phyloP scores from a whole-genome alignment of 306 rosid species.

The Vigna hirtella region DNA sequence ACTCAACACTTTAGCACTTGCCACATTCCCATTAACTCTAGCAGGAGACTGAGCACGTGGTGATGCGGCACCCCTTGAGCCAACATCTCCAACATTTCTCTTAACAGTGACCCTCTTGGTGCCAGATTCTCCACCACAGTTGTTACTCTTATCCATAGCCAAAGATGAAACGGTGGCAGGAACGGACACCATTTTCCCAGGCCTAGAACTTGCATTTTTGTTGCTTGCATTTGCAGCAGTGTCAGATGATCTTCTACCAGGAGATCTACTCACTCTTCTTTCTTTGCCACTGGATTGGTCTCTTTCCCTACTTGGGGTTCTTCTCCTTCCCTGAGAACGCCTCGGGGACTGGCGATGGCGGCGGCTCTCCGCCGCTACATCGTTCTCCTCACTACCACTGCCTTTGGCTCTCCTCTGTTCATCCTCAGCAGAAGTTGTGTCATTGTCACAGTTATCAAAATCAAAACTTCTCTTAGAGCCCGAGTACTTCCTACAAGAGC shows the following conservation, averaged over 20 bases:
- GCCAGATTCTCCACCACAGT: conserved; percentile 56
- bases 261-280: conserved; percentile 88
- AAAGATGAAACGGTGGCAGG: conserved; percentile 84
- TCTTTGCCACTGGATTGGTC: conserved; percentile 82
- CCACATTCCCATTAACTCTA: conserved; percentile 50
- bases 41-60: conserved; percentile 87
- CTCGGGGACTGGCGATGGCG: conserved; percentile 64
- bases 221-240: conserved; percentile 39
- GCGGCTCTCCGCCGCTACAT: conserved; percentile 43
- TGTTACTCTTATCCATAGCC: conserved; percentile 86
- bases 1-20: conserved; percentile 45
- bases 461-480: conserved; percentile 96
- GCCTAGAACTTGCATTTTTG: conserved; percentile 47
- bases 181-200: conserved; percentile 95
- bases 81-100: conserved; percentile 73
- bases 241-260: conserved; percentile 78
- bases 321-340: conserved; percentile 68
- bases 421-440: conserved; percentile 51
- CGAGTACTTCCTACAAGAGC: conserved; percentile 88
- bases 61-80: conserved; percentile 69
- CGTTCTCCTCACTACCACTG: conserved; percentile 52
- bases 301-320: conserved; percentile 94
- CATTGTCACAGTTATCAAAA: conserved; percentile 72
- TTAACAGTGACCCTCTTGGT: conserved; percentile 73
- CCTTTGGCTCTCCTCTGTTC: conserved; percentile 48